Conservation (phyloP, 768 basidiomycete genomes). For the Neoboletus brunneissimus region DNA sequence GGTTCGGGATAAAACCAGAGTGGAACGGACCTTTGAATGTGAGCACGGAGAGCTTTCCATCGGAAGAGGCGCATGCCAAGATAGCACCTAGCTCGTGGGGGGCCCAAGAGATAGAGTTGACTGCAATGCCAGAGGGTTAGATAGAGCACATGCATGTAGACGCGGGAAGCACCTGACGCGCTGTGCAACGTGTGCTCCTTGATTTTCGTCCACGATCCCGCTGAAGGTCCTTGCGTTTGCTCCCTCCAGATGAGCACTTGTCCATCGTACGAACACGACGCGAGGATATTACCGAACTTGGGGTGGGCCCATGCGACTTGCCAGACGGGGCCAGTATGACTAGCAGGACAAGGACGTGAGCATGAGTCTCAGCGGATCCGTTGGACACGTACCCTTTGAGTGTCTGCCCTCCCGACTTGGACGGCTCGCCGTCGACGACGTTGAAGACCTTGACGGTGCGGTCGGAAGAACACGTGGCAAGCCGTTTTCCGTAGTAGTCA, state of each 20-base stretch:
- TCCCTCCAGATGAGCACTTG: conserved; percentile 99
- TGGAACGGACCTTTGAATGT: conserved; percentile 89
- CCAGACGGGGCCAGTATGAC: conserved; percentile 98
- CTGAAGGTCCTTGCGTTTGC: conserved; percentile 48
- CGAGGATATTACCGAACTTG: conserved; percentile 93
- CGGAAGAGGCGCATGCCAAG: conserved; percentile 93
- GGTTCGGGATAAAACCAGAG: not conserved
- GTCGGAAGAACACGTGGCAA: conserved; percentile 96
- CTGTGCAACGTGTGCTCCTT: conserved; percentile 94
- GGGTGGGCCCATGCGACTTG: conserved; percentile 98
- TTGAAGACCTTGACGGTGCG: conserved; percentile 94
- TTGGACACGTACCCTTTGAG: conserved; percentile 66
- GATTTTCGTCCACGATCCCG: conserved; percentile 84
- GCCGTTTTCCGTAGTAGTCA: conserved; percentile 95
- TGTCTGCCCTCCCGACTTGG: conserved; percentile 65
- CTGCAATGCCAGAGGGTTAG: conserved; percentile 38
- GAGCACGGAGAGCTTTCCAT: conserved; percentile 94
- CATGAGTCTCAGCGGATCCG: not conserved
- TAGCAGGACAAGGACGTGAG: conserved; percentile 28
- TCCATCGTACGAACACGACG: conserved; percentile 98
- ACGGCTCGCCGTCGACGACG: conserved; percentile 83
- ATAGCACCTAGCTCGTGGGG: conserved; percentile 97
- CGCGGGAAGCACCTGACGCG: conserved; percentile 72
- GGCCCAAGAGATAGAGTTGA: conserved; percentile 99
- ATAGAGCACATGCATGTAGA: not conserved